A percentile compares a stretch with the other conserved stretches of the same genome.
Evolutionary conservation across 2,329 filamentous ascomycete species (phyloP).

Genomic region (Alternaria postmessia): DNA sequence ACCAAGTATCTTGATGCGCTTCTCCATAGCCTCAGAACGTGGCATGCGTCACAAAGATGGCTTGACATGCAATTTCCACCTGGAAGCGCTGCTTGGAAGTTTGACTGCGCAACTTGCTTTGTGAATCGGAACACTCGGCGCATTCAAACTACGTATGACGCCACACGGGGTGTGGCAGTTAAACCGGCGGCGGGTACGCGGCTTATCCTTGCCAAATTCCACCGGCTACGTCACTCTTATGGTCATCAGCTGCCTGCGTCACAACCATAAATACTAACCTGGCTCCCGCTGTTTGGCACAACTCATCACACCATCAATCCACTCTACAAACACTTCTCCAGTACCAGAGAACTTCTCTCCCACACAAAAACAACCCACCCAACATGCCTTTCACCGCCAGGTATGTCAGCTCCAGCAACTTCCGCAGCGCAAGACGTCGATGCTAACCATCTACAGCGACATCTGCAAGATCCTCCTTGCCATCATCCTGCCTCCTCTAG

Average conservation of each 20-base stretch:
- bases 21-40: not conserved
- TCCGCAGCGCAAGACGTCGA: not conserved
- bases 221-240: constrained; percentile 25
- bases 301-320: constrained; percentile 8
- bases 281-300: constrained; percentile 19
- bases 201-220: constrained; percentile 13
- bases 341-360: not conserved
- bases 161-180: constrained; percentile 22
- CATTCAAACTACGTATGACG: constrained; percentile 1
- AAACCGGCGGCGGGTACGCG: constrained; percentile 22
- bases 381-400: constrained; percentile 69
- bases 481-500: constrained; percentile 86
- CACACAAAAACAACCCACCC: constrained; percentile 27
- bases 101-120: constrained; percentile 7
- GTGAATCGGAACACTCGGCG: constrained; percentile 8
- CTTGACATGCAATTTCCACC: not conserved
- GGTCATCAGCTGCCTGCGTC: constrained; percentile 30
- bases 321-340: constrained; percentile 8
- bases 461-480: constrained; percentile 87
- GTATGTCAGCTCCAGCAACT: constrained; percentile 47
- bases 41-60: constrained; percentile 11
- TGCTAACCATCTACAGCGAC: constrained; percentile 60
- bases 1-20: not conserved
- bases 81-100: constrained; percentile 6
- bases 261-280: constrained; percentile 38